A percentile compares a stretch with the other conserved stretches of the same genome.
phyloP scores from a whole-genome alignment of 1,139 yeast genomes.

The Blastobotrys arbuscula region DNA sequence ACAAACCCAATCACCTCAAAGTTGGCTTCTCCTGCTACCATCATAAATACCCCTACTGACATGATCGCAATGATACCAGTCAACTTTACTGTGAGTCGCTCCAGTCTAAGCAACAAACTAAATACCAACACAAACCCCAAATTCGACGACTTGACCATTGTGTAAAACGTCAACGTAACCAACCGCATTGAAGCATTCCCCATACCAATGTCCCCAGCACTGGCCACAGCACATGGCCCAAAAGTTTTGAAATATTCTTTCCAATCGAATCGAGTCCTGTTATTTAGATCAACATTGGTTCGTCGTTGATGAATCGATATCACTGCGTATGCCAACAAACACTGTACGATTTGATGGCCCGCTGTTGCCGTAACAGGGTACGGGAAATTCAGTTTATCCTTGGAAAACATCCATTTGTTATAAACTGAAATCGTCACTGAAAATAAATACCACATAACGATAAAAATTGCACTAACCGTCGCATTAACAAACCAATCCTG shows the following conservation, averaged over 20 bases:
- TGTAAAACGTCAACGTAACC: slow-evolving; percentile 77
- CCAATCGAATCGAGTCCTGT: slow-evolving; percentile 9
- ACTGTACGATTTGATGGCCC: slow-evolving; percentile 72
- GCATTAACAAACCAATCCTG: slow-evolving; percentile 6
- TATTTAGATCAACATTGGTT: slow-evolving; percentile 4
- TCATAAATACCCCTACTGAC: slow-evolving; percentile 78
- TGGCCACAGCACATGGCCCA: slow-evolving; percentile 80
- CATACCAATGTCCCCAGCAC: slow-evolving; percentile 90
- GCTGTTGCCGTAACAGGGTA: slow-evolving; percentile 83
- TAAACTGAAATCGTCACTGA: slow-evolving; percentile 78
- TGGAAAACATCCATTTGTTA: slow-evolving; percentile 96
- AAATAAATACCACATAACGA: slow-evolving; percentile 38
- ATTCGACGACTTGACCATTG: slow-evolving; percentile 87
- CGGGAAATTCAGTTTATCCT: slow-evolving; percentile 59
- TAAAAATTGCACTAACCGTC: slow-evolving; percentile 11
- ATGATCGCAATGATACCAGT: slow-evolving; percentile 65
- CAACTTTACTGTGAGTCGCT: slow-evolving; percentile 60
- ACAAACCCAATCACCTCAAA: slow-evolving; percentile 51
- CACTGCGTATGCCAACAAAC: slow-evolving; percentile 21
- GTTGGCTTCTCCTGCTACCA: slow-evolving; percentile 59
- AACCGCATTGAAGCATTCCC: slow-evolving; percentile 78
- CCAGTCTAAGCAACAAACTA: slow-evolving; percentile 75
- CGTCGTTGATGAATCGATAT: slow-evolving; percentile 9
- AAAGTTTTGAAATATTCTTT: slow-evolving; percentile 41
- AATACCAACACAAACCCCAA: slow-evolving; percentile 82